Conservation (phyloP, 345 rosid species). For the Populus deltoides region DNA sequence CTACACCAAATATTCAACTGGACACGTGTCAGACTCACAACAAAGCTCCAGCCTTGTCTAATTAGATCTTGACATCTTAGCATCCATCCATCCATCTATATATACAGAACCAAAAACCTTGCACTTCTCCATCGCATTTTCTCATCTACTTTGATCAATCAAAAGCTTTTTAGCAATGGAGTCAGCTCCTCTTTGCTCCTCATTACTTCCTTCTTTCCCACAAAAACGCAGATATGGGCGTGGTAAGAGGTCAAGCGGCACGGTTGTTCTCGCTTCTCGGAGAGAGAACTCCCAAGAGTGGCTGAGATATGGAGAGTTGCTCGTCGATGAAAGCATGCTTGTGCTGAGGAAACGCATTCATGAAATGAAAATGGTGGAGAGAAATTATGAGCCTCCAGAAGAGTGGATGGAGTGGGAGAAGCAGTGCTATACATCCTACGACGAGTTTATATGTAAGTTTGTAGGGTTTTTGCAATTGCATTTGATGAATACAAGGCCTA, state of each 20-base stretch:
- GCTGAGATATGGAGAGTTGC: not conserved
- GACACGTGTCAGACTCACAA: slow-evolving; percentile 6
- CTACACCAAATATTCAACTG: not conserved
- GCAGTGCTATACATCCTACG: slow-evolving; percentile 13
- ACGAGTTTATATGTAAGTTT: slow-evolving; percentile 9
- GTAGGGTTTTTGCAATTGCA: slow-evolving; percentile 12
- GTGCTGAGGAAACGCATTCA: slow-evolving; percentile 19
- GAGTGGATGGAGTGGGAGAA: slow-evolving; percentile 28
- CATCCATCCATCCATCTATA: not conserved
- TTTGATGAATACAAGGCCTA: slow-evolving; percentile 22
- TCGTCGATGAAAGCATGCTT: slow-evolving; percentile 18
- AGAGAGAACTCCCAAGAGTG: not conserved
- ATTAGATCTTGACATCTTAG: not conserved
- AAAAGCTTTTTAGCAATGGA: not conserved
- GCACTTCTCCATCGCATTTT: not conserved
- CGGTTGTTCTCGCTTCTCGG: not conserved
- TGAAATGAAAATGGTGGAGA: slow-evolving; percentile 24
- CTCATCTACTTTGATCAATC: not conserved
- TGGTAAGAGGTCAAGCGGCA: not conserved
- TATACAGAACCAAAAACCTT: not conserved
- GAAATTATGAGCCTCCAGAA: slow-evolving; percentile 16
- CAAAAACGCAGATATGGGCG: not conserved
- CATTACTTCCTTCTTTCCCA: slow-evolving; percentile 1
- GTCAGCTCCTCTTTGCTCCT: slow-evolving; percentile 6
- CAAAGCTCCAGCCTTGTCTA: not conserved